Conservation (phyloP, 2,329 filamentous ascomycete species). For the Leptographium flavum region DNA sequence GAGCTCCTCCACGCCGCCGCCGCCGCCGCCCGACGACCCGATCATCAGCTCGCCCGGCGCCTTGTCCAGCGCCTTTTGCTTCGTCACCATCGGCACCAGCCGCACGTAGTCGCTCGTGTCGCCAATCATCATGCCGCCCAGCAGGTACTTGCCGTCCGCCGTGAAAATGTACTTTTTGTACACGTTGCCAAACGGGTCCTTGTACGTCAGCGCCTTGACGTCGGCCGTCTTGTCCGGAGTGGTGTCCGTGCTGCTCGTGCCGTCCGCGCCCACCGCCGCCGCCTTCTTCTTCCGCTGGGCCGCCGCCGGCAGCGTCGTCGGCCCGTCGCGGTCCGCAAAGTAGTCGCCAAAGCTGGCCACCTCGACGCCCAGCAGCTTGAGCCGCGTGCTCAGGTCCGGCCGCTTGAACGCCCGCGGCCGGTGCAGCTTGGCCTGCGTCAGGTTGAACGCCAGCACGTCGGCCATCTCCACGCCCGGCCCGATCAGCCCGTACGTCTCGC, state of each 20-base stretch:
- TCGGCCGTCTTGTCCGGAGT: conserved; percentile 27
- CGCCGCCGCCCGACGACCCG: conserved; percentile 58
- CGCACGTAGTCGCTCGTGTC: conserved; percentile 86
- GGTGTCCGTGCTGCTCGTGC: conserved; percentile 18
- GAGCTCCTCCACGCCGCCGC: conserved; percentile 66
- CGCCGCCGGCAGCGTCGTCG: conserved; percentile 52
- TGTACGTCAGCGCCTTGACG: conserved; percentile 78
- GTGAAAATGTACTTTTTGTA: conserved; percentile 95
- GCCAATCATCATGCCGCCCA: conserved; percentile 96
- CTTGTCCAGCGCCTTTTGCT: conserved; percentile 63
- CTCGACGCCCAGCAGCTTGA: conserved; percentile 80
- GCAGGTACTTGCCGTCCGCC: conserved; percentile 72
- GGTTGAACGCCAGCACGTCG: conserved; percentile 78
- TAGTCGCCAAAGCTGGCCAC: conserved; percentile 91
- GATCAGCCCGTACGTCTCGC: conserved; percentile 77
- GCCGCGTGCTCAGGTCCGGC: conserved; percentile 79
- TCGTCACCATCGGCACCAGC: conserved; percentile 74
- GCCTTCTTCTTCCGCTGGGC: conserved; percentile 17
- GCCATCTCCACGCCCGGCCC: conserved; percentile 88
- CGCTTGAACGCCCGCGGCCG: conserved; percentile 31
- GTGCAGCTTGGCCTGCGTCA: conserved; percentile 68
- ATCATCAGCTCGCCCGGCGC: conserved; percentile 74
- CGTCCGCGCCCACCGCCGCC: too few species aligned
- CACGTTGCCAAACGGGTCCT: conserved; percentile 72
- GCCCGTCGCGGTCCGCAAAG: conserved; percentile 77